Base-by-base conservation (phyloP, 2,329 filamentous ascomycete genomes). In the Fusarium chaquense region DNA sequence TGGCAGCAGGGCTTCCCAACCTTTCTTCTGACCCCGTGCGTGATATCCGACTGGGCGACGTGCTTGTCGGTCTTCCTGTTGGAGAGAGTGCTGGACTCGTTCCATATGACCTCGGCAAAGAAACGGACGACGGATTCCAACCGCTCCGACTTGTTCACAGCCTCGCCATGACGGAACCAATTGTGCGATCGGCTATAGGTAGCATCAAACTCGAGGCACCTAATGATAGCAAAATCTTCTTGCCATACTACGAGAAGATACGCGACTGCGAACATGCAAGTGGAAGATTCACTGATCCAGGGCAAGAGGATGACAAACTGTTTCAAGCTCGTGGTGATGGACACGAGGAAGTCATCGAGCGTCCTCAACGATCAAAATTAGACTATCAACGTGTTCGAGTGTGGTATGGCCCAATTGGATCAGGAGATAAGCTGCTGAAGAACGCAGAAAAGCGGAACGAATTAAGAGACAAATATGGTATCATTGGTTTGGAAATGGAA, bases 311-410 rank as follows among this genome's bases (percentile, higher is more conserved):
- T 13, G 36, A 40, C 36, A 22, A 8, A 1, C 3, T 40, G 2
- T 40, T 40, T 2, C 11, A 8, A 6, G 6, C 15, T 8, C 0
- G 7, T 4, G 36, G 22, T 2, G 0, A 22, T 5, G 36, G 0
- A 40, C 5, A 40, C 0, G 36, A 15, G 6, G 20, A 22, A 40
- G 5, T 22, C 0, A n/a, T 40, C 0, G n/a, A 40, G 4, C 36
- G 36, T 8, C 36, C 11, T 40, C n/a, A 0, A 22, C 6, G 36
- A 20, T 9, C 3, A 5, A 22, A 40, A 22, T 22, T n/a, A 5
- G 7, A 13, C 0, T 1, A 40, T 22, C n/a, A 22, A 22, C 36
- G 36, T 12, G 5, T 6, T 40, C 36, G n/a, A 22, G 36, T 15
- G 0, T 22, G 36, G 36, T 40, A 40, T 40, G 36, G 36, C 6